These are phyloP conservation scores for Amanita pallidorosea DNA, from an alignment of 768 basidiomycete genomes.

Conservation along the genomic window DNA sequence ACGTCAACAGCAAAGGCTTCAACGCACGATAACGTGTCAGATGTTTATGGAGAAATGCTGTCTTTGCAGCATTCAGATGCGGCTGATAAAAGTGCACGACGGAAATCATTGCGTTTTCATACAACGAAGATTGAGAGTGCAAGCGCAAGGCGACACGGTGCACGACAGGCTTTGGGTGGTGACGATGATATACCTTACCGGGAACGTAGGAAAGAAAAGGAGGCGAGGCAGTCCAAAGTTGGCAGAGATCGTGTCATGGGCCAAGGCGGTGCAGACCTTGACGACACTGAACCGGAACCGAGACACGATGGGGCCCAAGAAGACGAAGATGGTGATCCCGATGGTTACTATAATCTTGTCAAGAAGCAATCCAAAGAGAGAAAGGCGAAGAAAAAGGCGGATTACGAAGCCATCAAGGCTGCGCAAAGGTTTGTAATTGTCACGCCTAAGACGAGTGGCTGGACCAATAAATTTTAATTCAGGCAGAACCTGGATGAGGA, in stretches of 20 bases:
- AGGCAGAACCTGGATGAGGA: constrained; percentile 23
- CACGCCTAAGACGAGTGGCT: not conserved
- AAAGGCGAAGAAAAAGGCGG: constrained; percentile 73
- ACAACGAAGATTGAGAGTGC: constrained; percentile 84
- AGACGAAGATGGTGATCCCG: constrained; percentile 33
- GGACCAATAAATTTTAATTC: constrained; percentile 1
- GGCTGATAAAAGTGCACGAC: constrained; percentile 73
- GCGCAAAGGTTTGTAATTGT: constrained; percentile 40
- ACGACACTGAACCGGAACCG: constrained; percentile 40
- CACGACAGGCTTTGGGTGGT: constrained; percentile 63
- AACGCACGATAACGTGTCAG: constrained; percentile 13
- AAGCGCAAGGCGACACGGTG: constrained; percentile 62
- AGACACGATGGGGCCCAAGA: constrained; percentile 19
- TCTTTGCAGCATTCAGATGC: constrained; percentile 62
- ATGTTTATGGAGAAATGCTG: constrained; percentile 69
- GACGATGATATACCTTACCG: constrained; percentile 94
- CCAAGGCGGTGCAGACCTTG: constrained; percentile 58
- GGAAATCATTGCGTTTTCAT: constrained; percentile 85
- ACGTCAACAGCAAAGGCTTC: constrained; percentile 14
- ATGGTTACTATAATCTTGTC: constrained; percentile 89
- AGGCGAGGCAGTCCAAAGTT: constrained; percentile 45
- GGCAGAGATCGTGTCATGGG: constrained; percentile 30
- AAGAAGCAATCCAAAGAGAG: constrained; percentile 59
- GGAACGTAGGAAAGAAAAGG: constrained; percentile 57
- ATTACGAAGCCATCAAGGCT: constrained; percentile 58